Evolutionary conservation across 2,329 filamentous ascomycete species (phyloP), one percentile per base, ranked within the genome.

Genomic region (Talaromyces sp.): DNA sequence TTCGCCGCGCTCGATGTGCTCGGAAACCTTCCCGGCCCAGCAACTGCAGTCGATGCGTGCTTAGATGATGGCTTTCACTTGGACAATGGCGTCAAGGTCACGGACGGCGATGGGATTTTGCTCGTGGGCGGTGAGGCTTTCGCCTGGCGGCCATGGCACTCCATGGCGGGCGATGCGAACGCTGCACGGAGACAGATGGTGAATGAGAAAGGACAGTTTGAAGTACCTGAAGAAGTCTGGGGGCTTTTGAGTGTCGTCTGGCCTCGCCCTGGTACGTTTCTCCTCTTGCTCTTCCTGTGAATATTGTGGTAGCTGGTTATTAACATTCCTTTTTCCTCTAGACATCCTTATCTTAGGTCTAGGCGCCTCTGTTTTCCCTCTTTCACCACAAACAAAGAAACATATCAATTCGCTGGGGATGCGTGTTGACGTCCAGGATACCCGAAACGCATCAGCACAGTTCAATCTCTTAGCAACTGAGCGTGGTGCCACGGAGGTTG

Each of bases 401-500:
- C 82, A 86, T 67, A 86, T 99, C 60, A 89, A 88, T 63, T 83
- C 84, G 31, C 75, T 98, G 49, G 95, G 95, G 0, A 89, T 98
- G 67, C 82, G 91, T 60, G 82, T 98, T 5, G 95, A 99, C 70
- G 83, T 97, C 3, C 84, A 93, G 70, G 95, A 98, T 77, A 98
- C 95, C 32, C 82, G 91, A 64, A 98, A 98, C 76, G 95, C 95
- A 9, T 91, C 93, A 1, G 89, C 93, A 35, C 92, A 97, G 73
- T 99, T 95, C 75, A 99, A 99, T 72, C 73, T 99, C 69, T 78
- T 99, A 58, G 93, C 92, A n/a, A 98, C 92, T 19, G 95, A 99
- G 78, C 82, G 95, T 56, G 93, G 95, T 1, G 86, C 95, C 6
- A 82, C 86, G 21, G 89, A 93, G 69, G 87, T 98, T 63, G 93